These are phyloP conservation scores for Crotalaria pallida DNA, from an alignment of 306 rosid genomes.

Conservation along the genomic window DNA sequence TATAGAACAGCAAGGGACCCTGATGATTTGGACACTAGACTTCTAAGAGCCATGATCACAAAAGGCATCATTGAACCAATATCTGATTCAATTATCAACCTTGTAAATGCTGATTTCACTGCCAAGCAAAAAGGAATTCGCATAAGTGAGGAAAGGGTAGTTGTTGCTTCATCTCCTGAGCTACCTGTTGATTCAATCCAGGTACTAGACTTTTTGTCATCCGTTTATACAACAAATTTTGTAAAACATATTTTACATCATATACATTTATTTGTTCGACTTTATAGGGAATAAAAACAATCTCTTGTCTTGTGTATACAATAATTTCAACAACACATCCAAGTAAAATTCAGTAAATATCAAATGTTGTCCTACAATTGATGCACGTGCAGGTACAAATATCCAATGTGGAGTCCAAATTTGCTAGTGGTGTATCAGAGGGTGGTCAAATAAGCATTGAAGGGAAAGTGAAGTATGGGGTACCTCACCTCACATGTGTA, in stretches of 20 bases:
- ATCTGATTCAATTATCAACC: slow-evolving; percentile 62
- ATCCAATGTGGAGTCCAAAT: slow-evolving; percentile 61
- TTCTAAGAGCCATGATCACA: slow-evolving; percentile 86
- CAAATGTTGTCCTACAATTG: no score
- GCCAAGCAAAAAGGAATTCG: slow-evolving; percentile 83
- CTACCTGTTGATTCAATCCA: slow-evolving; percentile 68
- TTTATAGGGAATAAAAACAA: no score
- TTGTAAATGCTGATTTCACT: slow-evolving; percentile 80
- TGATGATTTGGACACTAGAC: slow-evolving; percentile 83
- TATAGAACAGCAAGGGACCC: slow-evolving; percentile 60
- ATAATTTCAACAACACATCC: no score
- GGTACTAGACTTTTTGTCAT: slow-evolving; percentile 17
- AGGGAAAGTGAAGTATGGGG: slow-evolving; percentile 77
- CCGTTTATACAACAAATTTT: no score
- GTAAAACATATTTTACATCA: no score
- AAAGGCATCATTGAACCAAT: slow-evolving; percentile 86
- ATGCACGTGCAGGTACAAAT: slow-evolving; percentile 35
- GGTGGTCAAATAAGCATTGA: slow-evolving; percentile 64
- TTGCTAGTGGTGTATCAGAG: slow-evolving; percentile 60
- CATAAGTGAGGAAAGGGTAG: slow-evolving; percentile 65
- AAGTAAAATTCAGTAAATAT: no score
- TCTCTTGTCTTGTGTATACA: no score
- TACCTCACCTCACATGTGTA: slow-evolving; percentile 59
- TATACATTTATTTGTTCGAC: no score
- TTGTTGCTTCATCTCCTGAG: slow-evolving; percentile 52